Percentiles rank a stretch among this genome's conserved stretches.
phyloP scores from a whole-genome alignment of 108 stramenopile species.

The Ochromonas danica region DNA sequence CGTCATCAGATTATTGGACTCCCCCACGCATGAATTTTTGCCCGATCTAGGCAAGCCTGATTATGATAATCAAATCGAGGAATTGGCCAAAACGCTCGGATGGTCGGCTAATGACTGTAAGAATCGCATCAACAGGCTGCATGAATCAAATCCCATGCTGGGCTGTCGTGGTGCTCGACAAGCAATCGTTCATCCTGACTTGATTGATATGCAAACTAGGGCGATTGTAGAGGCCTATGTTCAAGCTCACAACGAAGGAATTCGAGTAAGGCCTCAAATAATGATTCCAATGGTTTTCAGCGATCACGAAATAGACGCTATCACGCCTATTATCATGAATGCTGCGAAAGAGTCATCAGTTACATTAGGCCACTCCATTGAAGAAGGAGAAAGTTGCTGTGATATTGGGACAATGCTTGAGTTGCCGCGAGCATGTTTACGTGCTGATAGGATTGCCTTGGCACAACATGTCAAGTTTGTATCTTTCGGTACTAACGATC shows the following conservation, averaged over 20 bases:
- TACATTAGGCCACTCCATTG: no score
- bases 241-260: not conserved
- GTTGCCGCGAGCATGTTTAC: not conserved
- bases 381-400: not conserved
- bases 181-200: not conserved
- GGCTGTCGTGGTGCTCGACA: not conserved
- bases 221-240: slow-evolving; percentile 1
- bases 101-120: not conserved
- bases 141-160: slow-evolving; percentile 23
- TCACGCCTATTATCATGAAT: not conserved
- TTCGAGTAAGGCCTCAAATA: not conserved
- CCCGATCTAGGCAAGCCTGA: not conserved
- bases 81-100: not conserved
- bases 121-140: not conserved
- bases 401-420: slow-evolving; percentile 2
- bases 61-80: not conserved
- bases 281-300: slow-evolving; percentile 19
- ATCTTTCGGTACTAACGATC: slow-evolving; percentile 16
- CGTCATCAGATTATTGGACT: not conserved
- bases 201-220: slow-evolving; percentile 10
- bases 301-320: not conserved
- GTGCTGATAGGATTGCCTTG: not conserved
- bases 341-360: not conserved
- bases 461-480: not conserved
- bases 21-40: slow-evolving; percentile 7